Base-by-base conservation (phyloP, 192 early-diverging fungal genomes). In the Coemansia sp. region DNA sequence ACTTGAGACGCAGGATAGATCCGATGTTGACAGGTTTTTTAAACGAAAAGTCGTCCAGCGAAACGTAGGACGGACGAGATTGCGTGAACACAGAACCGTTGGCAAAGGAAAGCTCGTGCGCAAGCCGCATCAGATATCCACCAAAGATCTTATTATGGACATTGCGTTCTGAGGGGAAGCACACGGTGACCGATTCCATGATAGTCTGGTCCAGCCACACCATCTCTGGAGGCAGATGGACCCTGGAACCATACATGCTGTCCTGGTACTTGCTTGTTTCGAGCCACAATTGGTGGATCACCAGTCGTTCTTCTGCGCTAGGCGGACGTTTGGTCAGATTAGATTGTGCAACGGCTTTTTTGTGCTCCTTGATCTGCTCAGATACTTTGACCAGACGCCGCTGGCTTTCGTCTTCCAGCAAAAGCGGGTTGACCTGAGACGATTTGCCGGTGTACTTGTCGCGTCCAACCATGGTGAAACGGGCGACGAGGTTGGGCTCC, bases 401-500 rank as follows among this genome's bases (percentile, higher is more conserved):
- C 72, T 97, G 90, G 63, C 87, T 75, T 12, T 91, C 90, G 16
- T 88, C 89, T 25, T 90, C 87, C 40, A 94, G 69, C 10, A 76
- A 68, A 42, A 97, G 72, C 32, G 89, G 89, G 61, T 91, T 91
- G n/a, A 95, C 85, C 50, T 86, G 82, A 6, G 82, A 85, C 5
- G 91, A 73, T 64, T 89, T 90, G 34, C 82, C 83, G 1, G 91
- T 93, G 31, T 77, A 61, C 6, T 91, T 82, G 72, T 94, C 88
- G 29, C 87, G 77, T 2, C 90, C 89, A 32, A 92, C 95, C 94
- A 95, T 97, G 5, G 91, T 93, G 67, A 97, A 94, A 66, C 90
- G 87, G 18, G 94, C 92, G 16, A 85, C 77, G 18, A 95, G 79
- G 60, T 93, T 87, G 6, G 86, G 84, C 48, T 89, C 77, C 8